phyloP scores from a whole-genome alignment of 1,284 basidiomycete species.

The Puccinia triticina region DNA sequence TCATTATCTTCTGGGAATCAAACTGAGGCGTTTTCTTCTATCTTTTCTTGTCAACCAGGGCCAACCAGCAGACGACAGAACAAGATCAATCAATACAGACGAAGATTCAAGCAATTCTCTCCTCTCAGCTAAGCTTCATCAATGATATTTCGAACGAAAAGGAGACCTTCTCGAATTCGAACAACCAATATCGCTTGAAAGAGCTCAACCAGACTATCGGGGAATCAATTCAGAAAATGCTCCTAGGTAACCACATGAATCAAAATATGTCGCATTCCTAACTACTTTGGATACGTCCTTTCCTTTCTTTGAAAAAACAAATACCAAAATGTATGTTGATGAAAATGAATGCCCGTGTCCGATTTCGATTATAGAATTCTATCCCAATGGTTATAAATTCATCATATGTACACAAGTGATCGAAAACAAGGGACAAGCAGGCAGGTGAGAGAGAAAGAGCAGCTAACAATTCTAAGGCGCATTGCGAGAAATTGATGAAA shows the following conservation, averaged over 20 bases:
- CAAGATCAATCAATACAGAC: constrained; percentile 12
- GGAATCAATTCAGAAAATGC: constrained; percentile 13
- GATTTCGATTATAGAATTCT: constrained; percentile 22
- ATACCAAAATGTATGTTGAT: not conserved
- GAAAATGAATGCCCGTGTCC: not conserved
- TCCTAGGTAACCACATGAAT: constrained; percentile 4
- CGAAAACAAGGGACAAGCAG: constrained; percentile 41
- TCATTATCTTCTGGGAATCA: not conserved
- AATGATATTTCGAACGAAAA: constrained; percentile 2
- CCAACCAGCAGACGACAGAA: not conserved
- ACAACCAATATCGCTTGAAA: constrained; percentile 15
- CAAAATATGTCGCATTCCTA: not conserved
- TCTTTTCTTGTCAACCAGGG: not conserved
- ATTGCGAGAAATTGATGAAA: not conserved
- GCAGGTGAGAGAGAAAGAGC: not conserved
- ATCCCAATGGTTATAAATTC: constrained; percentile 36
- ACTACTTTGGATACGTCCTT: not conserved
- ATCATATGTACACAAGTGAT: constrained; percentile 40
- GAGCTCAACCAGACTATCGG: constrained; percentile 18
- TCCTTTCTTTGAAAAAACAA: not conserved
- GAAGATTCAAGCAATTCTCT: constrained; percentile 20
- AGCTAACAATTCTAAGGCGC: not conserved
- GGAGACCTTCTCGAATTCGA: constrained; percentile 4
- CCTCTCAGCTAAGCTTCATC: not conserved
- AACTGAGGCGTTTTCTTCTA: not conserved